phyloP scores from a whole-genome alignment of 768 basidiomycete species.

The Neoboletus subvelutipes region DNA sequence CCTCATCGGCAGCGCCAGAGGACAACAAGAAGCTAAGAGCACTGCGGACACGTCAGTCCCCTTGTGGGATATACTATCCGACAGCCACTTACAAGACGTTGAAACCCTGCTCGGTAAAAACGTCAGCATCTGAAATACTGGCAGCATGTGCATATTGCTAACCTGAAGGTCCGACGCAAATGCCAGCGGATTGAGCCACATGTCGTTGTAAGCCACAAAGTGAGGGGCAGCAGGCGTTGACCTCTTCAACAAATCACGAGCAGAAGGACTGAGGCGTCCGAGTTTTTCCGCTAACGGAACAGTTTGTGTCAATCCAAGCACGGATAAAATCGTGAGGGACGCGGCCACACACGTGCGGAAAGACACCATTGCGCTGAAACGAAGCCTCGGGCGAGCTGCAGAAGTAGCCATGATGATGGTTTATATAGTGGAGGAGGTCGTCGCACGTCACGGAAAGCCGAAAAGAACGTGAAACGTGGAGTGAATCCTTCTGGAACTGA shows the following conservation, averaged over 20 bases:
- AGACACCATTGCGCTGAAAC: slow-evolving; percentile 16
- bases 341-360: slow-evolving; percentile 6
- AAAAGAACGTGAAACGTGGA: background rate
- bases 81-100: slow-evolving; percentile 33
- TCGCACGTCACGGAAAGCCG: background rate
- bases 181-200: slow-evolving; percentile 45
- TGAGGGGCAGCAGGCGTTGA: slow-evolving; percentile 45
- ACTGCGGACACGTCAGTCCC: slow-evolving; percentile 18
- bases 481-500: background rate
- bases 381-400: background rate
- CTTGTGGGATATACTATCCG: background rate
- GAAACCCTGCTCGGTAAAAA: slow-evolving; percentile 26
- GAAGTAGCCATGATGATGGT: background rate
- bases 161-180: slow-evolving; percentile 44
- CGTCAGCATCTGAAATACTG: background rate
- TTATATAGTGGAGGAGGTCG: slow-evolving; percentile 16
- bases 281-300: slow-evolving; percentile 25
- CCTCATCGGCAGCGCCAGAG: slow-evolving; percentile 45
- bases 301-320: slow-evolving; percentile 13
- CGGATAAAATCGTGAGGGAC: slow-evolving; percentile 5
- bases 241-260: slow-evolving; percentile 21
- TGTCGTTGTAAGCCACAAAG: slow-evolving; percentile 44
- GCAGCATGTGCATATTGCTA: background rate
- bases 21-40: slow-evolving; percentile 43
- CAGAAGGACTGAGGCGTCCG: slow-evolving; percentile 20